phyloP scores from a whole-genome alignment of 1,139 yeast genomes.

The Meyerozyma elateridarum region DNA sequence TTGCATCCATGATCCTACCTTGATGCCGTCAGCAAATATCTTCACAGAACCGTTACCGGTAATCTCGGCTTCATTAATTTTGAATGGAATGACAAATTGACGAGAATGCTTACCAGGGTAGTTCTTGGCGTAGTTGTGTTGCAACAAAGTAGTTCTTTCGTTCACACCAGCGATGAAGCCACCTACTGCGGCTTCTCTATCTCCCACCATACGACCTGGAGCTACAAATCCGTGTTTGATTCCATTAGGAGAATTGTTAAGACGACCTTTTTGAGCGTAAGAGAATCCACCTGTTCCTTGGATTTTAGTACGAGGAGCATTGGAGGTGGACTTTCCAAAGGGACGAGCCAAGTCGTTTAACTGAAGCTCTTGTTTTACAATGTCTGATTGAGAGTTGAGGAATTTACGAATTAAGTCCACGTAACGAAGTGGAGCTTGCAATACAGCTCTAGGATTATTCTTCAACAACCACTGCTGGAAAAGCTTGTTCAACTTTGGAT shows the following conservation, averaged over 20 bases:
- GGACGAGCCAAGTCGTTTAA: slow-evolving; percentile 21
- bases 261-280: slow-evolving; percentile 66
- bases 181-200: slow-evolving; percentile 49
- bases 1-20: slow-evolving; percentile 40
- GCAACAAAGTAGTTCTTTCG: slow-evolving; percentile 37
- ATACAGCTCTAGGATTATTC: slow-evolving; percentile 32
- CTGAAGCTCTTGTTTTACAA: slow-evolving; percentile 18
- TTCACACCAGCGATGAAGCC: slow-evolving; percentile 12
- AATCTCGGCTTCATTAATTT: slow-evolving; percentile 37
- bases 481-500: slow-evolving; percentile 29
- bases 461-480: slow-evolving; percentile 33
- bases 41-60: slow-evolving; percentile 34
- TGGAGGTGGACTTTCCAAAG: slow-evolving; percentile 15
- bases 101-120: slow-evolving; percentile 42
- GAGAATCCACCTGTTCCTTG: slow-evolving; percentile 75
- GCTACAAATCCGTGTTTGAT: slow-evolving; percentile 52
- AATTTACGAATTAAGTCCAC: slow-evolving; percentile 26
- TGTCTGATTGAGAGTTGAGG: slow-evolving; percentile 17
- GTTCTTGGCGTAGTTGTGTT: slow-evolving; percentile 36
- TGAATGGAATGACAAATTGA: slow-evolving; percentile 44
- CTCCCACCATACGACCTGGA: slow-evolving; percentile 65
- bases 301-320: slow-evolving; percentile 18
- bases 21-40: slow-evolving; percentile 38
- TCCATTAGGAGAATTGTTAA: slow-evolving; percentile 74
- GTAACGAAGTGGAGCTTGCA: slow-evolving; percentile 14